Evolutionary conservation across 1,139 yeast species (phyloP).

Genomic region (Debaryomyces sp.): DNA sequence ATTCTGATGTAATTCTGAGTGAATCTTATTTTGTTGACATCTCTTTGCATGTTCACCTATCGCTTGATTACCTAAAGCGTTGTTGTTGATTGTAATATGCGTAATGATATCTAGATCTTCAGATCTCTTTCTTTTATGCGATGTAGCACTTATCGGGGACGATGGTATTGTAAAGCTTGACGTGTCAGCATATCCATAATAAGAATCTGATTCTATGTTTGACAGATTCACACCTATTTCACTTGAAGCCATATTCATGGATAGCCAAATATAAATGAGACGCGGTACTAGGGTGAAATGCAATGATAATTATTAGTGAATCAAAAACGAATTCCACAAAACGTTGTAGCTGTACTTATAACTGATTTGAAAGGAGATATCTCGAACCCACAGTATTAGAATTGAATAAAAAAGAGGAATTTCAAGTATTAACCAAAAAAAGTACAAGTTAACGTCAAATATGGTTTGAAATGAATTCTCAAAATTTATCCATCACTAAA

Average conservation of each 20-base stretch:
- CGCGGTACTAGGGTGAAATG: neutral
- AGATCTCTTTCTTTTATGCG: conserved; percentile 9
- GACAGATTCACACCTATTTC: neutral
- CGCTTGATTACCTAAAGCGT: neutral
- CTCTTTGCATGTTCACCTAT: conserved; percentile 16
- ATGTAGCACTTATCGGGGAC: conserved; percentile 7
- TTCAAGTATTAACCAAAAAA: neutral
- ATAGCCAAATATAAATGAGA: neutral
- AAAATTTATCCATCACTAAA: neutral
- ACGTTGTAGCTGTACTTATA: neutral
- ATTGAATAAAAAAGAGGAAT: neutral
- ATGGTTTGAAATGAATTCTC: neutral
- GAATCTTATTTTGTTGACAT: conserved; percentile 30
- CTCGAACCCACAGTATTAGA: neutral
- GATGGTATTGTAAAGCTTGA: conserved; percentile 7
- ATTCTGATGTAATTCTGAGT: conserved; percentile 30
- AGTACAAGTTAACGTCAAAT: neutral
- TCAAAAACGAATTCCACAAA: neutral
- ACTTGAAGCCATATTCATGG: neutral
- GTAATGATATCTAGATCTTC: conserved; percentile 3
- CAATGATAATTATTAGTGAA: neutral
- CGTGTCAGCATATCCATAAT: neutral
- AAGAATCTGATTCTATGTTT: neutral
- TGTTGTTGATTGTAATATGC: neutral
- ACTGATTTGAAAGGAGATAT: neutral